Base-by-base conservation (phyloP, 495 filamentous ascomycete species). In the Hypoxylon lienhwacheense region DNA sequence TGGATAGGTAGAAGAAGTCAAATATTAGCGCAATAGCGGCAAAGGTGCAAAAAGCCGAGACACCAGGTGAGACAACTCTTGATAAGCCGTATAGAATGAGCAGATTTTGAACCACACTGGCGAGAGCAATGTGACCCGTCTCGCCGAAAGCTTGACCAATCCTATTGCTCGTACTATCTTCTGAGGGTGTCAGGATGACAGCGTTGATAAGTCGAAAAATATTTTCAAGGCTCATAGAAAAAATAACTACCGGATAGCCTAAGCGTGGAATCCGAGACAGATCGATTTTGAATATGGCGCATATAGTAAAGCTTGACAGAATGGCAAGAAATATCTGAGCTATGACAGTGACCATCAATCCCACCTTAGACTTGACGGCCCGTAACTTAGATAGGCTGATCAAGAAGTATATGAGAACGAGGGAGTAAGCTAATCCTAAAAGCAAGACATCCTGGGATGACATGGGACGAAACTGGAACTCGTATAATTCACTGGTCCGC, bases 181-280 rank as follows among this genome's bases (percentile, higher is more conserved):
- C 78, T 0, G 84, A 77, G 7, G 85, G 82, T 1, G 82, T 85
- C 43, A 79, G 70, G 24, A 87, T 79, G 29, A 89, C 81, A 0
- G 81, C 81, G 56, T 89, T 88, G 57, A 89, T 85, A 41, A 90
- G 74, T 25, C 84, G 76, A 64, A 88, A 81, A 51, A 86, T 86
- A 58, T 89, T 88, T 53, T 88, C 85, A 35, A 88, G 70, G 40
- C 86, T 87, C 65, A 87, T 81, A 24, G 78, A 77, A 29, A 89
- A 73, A 10, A 88, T 76, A n/a, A 88, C 84, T 6, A 86, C 77
- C 0, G 86, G 86, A 66, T 86, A 90, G 20, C 79, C 78, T 32
- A 81, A 76, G 53, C 73, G 73, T 3, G 82, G 82, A 41, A 85
- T 73, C 42, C 78, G 75, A 29, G 82, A 84, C 2, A 85, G 70